Percentiles rank a stretch among this genome's conserved stretches.
phyloP scores from a whole-genome alignment of 768 basidiomycete species.

The Amanita thiersii region DNA sequence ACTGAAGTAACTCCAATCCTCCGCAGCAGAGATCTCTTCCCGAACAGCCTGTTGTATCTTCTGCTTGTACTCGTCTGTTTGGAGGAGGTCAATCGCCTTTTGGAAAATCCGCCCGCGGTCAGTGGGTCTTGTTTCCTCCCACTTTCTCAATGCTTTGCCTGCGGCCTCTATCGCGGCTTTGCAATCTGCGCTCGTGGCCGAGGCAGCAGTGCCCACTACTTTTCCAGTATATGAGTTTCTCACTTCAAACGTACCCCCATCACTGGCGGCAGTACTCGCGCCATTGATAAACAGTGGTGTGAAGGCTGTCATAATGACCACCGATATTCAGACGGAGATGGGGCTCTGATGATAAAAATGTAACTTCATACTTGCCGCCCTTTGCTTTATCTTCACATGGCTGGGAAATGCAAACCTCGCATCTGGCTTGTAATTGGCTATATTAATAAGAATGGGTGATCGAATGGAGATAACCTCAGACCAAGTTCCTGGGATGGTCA shows the following conservation, averaged over 20 bases:
- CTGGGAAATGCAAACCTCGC: too few relatives aligned
- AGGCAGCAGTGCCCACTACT: slow-evolving; percentile 36
- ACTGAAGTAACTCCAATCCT: slow-evolving; percentile 20
- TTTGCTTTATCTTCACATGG: too few relatives aligned
- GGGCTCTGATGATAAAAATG: too few relatives aligned
- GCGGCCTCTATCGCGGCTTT: slow-evolving; percentile 37
- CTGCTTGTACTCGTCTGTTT: slow-evolving; percentile 29
- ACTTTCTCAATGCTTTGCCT: slow-evolving; percentile 34
- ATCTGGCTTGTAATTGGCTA: too few relatives aligned
- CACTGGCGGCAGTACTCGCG: slow-evolving; percentile 24
- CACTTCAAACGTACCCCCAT: slow-evolving; percentile 34
- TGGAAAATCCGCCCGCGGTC: slow-evolving; percentile 36
- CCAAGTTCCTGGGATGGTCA: too few relatives aligned
- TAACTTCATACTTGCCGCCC: too few relatives aligned
- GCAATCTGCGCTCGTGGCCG: slow-evolving; percentile 38
- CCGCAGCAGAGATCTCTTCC: slow-evolving; percentile 32
- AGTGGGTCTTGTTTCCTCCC: slow-evolving; percentile 31
- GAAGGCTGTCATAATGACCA: slow-evolving; percentile 18
- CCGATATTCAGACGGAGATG: too few relatives aligned
- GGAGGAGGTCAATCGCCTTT: slow-evolving; percentile 39
- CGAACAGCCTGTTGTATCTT: slow-evolving; percentile 22
- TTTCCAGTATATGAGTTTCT: slow-evolving; percentile 31
- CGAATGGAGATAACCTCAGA: too few relatives aligned
- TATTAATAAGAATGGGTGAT: too few relatives aligned
- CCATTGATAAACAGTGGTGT: slow-evolving; percentile 36